Conservation (phyloP, 495 filamentous ascomycete species). For the Halenospora varia region DNA sequence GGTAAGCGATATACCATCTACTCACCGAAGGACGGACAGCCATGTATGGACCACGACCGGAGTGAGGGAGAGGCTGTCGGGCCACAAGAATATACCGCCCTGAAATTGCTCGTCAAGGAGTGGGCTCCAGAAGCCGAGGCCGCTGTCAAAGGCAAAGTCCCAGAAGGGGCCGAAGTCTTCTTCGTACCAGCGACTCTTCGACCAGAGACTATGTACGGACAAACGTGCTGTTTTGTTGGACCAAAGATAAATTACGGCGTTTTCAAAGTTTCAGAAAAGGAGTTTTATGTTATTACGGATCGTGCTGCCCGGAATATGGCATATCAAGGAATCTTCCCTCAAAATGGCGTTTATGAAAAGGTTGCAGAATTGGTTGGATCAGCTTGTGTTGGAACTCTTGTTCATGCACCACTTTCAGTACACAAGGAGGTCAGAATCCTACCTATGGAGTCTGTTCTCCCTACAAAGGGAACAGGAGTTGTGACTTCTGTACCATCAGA, state of each 20-base stretch:
- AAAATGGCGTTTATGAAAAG: constrained; percentile 70
- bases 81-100: constrained; percentile 86
- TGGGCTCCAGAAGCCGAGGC: constrained; percentile 72
- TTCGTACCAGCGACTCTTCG: constrained; percentile 89
- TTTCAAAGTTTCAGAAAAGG: constrained; percentile 76
- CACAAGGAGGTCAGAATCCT: constrained; percentile 81
- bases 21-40: constrained; percentile 93
- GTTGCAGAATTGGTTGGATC: constrained; percentile 68
- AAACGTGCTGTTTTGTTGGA: constrained; percentile 93
- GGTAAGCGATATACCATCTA: constrained; percentile 94
- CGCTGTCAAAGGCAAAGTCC: constrained; percentile 71
- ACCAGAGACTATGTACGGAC: constrained; percentile 98
- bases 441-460: constrained; percentile 90
- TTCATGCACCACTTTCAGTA: constrained; percentile 87
- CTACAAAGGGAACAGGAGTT: constrained; percentile 92
- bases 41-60: constrained; percentile 97
- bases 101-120: constrained; percentile 87
- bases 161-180: constrained; percentile 75
- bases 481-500: constrained; percentile 95
- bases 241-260: constrained; percentile 88
- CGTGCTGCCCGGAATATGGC: constrained; percentile 93
- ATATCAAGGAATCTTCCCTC: constrained; percentile 80
- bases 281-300: constrained; percentile 83
- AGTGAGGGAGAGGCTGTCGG: constrained; percentile 86
- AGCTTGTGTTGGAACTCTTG: constrained; percentile 78